Conservation (phyloP, 345 rosid genomes). For the Lepidium aucheri region DNA sequence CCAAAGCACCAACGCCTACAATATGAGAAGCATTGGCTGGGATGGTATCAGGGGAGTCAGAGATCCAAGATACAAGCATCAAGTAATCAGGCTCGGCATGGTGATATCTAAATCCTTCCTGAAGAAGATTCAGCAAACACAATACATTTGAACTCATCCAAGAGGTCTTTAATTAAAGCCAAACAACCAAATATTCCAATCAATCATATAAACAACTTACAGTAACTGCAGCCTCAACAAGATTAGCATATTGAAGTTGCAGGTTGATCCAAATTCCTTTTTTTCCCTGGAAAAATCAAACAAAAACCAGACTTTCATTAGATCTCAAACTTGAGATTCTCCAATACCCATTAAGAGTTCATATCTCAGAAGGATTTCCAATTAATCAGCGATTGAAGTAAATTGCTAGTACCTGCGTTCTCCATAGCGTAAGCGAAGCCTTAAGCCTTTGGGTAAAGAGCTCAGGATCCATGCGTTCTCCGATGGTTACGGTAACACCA, state of each 20-base stretch:
- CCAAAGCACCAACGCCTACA: constrained; percentile 63
- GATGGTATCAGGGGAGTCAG: constrained; percentile 31
- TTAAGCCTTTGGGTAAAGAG: constrained; percentile 37
- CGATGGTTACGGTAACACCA: constrained; percentile 44
- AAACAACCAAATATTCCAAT: not conserved
- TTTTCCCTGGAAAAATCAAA: constrained; percentile 44
- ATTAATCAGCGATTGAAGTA: not conserved
- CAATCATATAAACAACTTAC: not conserved
- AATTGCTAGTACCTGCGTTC: constrained; percentile 32
- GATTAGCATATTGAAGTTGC: constrained; percentile 39
- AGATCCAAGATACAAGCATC: constrained; percentile 70
- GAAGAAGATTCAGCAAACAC: constrained; percentile 16
- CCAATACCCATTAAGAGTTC: not conserved
- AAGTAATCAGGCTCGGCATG: constrained; percentile 62
- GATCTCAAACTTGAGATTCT: not conserved
- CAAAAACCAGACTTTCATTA: no score
- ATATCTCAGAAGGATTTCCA: no score
- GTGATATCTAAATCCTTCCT: constrained; percentile 64
- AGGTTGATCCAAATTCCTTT: constrained; percentile 69
- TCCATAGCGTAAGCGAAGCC: constrained; percentile 51
- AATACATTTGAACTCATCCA: not conserved
- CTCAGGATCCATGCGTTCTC: constrained; percentile 34
- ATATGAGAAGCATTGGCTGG: constrained; percentile 70
- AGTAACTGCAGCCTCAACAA: constrained; percentile 36
- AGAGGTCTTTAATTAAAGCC: not conserved